A percentile compares a stretch with the other conserved stretches of the same genome.
phyloP scores from a whole-genome alignment of 495 filamentous ascomycete species.

The Podospora conica region DNA sequence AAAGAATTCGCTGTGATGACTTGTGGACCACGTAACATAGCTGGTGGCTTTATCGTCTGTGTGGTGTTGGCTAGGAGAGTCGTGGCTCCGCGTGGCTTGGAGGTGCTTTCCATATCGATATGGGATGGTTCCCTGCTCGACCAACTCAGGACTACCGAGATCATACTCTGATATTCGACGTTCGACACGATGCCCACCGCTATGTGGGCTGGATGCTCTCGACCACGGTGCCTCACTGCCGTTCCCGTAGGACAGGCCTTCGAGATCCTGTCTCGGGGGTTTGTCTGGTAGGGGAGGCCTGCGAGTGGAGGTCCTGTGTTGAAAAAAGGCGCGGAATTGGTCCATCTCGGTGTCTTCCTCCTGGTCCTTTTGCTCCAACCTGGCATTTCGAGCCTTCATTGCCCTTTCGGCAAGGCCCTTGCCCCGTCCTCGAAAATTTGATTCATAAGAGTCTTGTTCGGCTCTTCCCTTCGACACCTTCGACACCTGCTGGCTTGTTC shows the following conservation, averaged over 20 bases:
- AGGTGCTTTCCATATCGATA: neutral
- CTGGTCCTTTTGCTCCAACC: constrained; percentile 18
- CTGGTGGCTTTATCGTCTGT: constrained; percentile 15
- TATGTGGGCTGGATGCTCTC: neutral
- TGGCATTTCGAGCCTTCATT: constrained; percentile 1
- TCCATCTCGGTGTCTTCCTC: constrained; percentile 31
- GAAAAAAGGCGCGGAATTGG: constrained; percentile 40
- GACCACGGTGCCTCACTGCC: neutral
- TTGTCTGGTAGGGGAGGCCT: neutral
- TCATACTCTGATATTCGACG: neutral
- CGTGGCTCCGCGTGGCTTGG: neutral
- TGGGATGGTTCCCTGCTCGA: neutral
- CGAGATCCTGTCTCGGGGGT: neutral
- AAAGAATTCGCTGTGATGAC: neutral
- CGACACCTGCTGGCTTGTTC: neutral
- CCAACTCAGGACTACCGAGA: neutral
- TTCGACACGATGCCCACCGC: neutral
- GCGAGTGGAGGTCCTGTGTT: constrained; percentile 9
- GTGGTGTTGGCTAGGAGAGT: neutral
- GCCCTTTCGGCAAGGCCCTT: neutral
- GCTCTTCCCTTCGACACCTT: neutral
- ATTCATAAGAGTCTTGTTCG: neutral
- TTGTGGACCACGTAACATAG: constrained; percentile 30
- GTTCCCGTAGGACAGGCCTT: neutral
- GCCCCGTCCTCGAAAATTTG: neutral